Base-by-base conservation (phyloP, 2,329 filamentous ascomycete species). In the Penicillium vulpinum region DNA sequence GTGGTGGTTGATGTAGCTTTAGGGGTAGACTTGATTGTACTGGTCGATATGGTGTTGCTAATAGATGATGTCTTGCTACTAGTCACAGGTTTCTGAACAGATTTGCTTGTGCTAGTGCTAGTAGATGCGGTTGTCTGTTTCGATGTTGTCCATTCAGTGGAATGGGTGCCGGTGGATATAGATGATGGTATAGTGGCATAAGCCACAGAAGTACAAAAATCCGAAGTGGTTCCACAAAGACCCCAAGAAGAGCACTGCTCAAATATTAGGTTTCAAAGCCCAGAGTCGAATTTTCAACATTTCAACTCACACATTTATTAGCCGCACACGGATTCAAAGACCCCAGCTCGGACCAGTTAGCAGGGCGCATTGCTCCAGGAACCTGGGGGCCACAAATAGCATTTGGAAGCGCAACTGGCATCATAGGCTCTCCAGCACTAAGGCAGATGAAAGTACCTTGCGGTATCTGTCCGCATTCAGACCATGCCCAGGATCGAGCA, bases 361-460 rank as follows among this genome's bases (percentile, higher is more conserved):
- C 18, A 0, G 78, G 74, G 9, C 62, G 46, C 15, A 62, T 50
- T 0, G 78, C 80, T 2, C 77, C 76, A 4, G 73, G 73, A 0
- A 75, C 71, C 44, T 75, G 70, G 1, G 81, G 81, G 0, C 82
- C 80, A 64, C 81, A 82, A 1, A 74, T 60, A 8, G 75, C 75
- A 49, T 77, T 75, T 2, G 67, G 38, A 10, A 78, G 61, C 0
- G 68, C 54, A 0, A 73, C 69, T 5, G 79, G 79, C 66, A 80
- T 72, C 1, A 76, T 74, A 3, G 78, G 71, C 7, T 57, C 60
- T 2, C 78, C 78, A 0, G 61, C 52, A 56, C 74, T 77, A 0
- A 80, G 54, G 50, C 78, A 81, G 8, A 80, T 76, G 7, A 63
- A 67, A 3, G 54, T 47, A 1, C 70, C 69, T n/a, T 63, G 51